Evolutionary conservation across 345 rosid species (phyloP).

Genomic region (Syzygium aqueum): DNA sequence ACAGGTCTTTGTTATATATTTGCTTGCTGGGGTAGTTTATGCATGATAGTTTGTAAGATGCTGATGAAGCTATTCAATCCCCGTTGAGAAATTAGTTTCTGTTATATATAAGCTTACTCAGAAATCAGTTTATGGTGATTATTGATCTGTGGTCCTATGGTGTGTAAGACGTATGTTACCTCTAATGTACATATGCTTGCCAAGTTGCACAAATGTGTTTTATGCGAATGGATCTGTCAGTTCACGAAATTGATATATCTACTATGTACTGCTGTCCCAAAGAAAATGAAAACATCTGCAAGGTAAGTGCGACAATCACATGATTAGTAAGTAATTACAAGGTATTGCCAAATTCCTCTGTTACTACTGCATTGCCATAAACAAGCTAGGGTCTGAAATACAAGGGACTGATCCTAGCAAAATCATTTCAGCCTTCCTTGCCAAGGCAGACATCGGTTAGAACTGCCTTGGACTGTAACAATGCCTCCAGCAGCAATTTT

Average conservation of each 20-base stretch:
- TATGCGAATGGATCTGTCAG: not conserved
- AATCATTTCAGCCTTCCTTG: not conserved
- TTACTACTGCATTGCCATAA: not conserved
- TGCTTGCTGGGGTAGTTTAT: not conserved
- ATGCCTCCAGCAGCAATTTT: constrained; percentile 11
- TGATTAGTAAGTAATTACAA: not conserved
- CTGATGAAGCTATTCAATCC: not conserved
- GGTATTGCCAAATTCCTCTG: not conserved
- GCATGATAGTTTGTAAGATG: not conserved
- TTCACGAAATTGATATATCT: not conserved
- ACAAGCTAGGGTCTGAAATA: not conserved
- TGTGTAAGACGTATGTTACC: not conserved
- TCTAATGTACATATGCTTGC: not conserved
- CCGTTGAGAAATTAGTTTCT: not conserved
- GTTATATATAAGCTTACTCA: not conserved
- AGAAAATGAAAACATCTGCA: not conserved
- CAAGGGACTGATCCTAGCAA: not conserved
- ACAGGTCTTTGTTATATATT: not conserved
- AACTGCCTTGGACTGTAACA: constrained; percentile 4
- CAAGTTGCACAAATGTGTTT: not conserved
- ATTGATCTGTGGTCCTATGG: not conserved
- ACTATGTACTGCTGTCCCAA: not conserved
- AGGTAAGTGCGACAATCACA: not conserved
- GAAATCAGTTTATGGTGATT: not conserved
- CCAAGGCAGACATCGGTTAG: constrained; percentile 8